These are phyloP conservation scores for Chenopodium quinoa DNA, from an alignment of 148 eudicot genomes.

Conservation along the genomic window DNA sequence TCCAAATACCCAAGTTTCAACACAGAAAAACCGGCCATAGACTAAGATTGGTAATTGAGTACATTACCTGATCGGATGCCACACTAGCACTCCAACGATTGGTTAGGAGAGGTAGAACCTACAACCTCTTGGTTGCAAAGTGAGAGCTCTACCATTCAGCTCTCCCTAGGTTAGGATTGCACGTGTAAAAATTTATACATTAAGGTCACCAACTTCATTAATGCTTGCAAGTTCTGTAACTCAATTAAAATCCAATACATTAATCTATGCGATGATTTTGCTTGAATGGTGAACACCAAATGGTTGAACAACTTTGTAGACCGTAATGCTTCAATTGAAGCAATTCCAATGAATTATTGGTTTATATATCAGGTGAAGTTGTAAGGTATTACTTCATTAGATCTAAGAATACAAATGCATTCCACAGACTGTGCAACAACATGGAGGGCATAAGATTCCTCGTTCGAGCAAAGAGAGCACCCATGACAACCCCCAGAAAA, in stretches of 20 bases:
- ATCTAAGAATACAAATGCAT: slow-evolving; percentile 81
- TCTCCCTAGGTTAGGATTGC: not conserved
- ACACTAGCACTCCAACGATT: no score
- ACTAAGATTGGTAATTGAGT: not conserved
- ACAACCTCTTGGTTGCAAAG: not conserved
- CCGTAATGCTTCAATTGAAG: slow-evolving; percentile 21
- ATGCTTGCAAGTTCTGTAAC: not conserved
- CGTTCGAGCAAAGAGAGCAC: slow-evolving; percentile 63
- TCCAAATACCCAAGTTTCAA: no score
- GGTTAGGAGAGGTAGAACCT: not conserved
- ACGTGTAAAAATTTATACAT: not conserved
- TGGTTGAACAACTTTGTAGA: not conserved
- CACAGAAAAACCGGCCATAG: no score
- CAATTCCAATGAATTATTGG: slow-evolving; percentile 19
- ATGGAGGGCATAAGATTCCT: slow-evolving; percentile 76
- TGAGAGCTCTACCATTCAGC: not conserved
- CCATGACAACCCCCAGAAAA: slow-evolving; percentile 82
- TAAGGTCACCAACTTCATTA: not conserved
- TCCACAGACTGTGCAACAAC: slow-evolving; percentile 86
- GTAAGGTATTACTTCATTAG: slow-evolving; percentile 54
- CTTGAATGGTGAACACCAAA: not conserved
- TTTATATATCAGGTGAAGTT: slow-evolving; percentile 14
- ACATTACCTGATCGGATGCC: no score
- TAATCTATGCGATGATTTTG: not conserved
- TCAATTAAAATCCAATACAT: slow-evolving; percentile 1